Conservation (phyloP, 352 stramenopile genomes). For the Phytophthora syringae region DNA sequence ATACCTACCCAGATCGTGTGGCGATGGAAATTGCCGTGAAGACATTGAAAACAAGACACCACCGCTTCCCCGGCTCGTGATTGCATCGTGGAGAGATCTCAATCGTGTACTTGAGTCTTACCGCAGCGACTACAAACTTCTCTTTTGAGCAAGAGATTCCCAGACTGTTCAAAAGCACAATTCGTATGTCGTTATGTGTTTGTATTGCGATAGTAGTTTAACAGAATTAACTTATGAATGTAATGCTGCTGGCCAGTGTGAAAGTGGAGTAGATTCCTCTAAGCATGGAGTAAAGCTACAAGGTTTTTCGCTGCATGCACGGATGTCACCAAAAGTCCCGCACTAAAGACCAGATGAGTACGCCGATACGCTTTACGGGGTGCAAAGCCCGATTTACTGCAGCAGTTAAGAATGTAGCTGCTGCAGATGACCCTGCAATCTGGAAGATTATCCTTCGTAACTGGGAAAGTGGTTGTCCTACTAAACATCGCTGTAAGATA, state of each 20-base stretch:
- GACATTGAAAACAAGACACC: neutral
- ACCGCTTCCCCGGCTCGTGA: neutral
- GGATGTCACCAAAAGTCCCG: neutral
- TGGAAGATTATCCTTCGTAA: neutral
- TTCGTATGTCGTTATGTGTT: neutral
- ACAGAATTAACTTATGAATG: neutral
- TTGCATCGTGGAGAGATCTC: neutral
- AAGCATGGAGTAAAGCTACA: conserved; percentile 2
- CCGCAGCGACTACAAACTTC: neutral
- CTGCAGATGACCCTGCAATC: neutral
- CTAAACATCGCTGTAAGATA: neutral
- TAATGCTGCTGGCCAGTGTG: neutral
- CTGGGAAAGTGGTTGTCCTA: neutral
- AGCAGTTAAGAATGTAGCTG: neutral
- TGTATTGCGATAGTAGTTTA: neutral
- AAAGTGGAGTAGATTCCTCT: neutral
- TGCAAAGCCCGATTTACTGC: conserved; percentile 3
- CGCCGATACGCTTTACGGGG: neutral
- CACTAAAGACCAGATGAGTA: neutral
- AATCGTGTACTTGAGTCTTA: neutral
- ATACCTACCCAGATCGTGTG: neutral
- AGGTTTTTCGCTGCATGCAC: neutral
- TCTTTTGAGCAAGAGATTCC: neutral
- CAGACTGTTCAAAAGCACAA: conserved; percentile 2
- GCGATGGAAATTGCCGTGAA: neutral